Evolutionary conservation across 2,329 filamentous ascomycete species (phyloP).

Genomic region (Aphanoascus verrucosus): DNA sequence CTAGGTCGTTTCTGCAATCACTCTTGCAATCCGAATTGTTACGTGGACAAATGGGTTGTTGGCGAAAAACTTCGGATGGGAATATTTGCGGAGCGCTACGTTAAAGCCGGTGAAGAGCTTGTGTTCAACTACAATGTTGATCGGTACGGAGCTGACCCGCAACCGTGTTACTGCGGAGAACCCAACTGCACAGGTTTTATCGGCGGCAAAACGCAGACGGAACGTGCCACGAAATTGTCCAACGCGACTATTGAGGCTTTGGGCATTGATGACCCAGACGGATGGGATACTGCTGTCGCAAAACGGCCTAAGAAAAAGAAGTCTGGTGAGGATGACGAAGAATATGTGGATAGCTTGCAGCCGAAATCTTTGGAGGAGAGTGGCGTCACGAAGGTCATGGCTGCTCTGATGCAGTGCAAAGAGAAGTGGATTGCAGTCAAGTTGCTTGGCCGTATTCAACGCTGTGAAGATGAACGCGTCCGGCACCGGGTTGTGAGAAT

Average conservation of each 20-base stretch:
- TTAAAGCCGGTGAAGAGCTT: conserved; percentile 82
- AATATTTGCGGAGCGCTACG: conserved; percentile 80
- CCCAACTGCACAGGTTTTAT: conserved; percentile 93
- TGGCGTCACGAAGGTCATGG: conserved; percentile 89
- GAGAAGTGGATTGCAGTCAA: conserved; percentile 99
- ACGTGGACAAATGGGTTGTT: conserved; percentile 99
- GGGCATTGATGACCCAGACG: conserved; percentile 83
- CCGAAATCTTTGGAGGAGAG: conserved; percentile 68
- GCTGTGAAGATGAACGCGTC: conserved; percentile 74
- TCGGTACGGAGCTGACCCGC: conserved; percentile 89
- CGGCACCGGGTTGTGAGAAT: conserved; percentile 83
- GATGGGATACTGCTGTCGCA: conserved; percentile 80
- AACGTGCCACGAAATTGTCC: conserved; percentile 83
- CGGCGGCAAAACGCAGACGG: conserved; percentile 93
- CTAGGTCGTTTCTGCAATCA: conserved; percentile 97
- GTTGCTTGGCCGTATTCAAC: conserved; percentile 76
- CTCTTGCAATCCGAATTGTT: conserved; percentile 97
- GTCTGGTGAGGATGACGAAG: conserved; percentile 79
- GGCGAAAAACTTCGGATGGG: conserved; percentile 97
- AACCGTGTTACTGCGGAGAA: conserved; percentile 93
- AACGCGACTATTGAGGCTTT: conserved; percentile 85
- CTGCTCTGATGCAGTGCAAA: conserved; percentile 90
- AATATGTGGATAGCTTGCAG: conserved; percentile 84
- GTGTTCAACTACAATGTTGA: conserved; percentile 99
- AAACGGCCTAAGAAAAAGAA: conserved; percentile 92